Evolutionary conservation across 495 filamentous ascomycete genomes (phyloP).

Genomic region (Cetradonia linearis): DNA sequence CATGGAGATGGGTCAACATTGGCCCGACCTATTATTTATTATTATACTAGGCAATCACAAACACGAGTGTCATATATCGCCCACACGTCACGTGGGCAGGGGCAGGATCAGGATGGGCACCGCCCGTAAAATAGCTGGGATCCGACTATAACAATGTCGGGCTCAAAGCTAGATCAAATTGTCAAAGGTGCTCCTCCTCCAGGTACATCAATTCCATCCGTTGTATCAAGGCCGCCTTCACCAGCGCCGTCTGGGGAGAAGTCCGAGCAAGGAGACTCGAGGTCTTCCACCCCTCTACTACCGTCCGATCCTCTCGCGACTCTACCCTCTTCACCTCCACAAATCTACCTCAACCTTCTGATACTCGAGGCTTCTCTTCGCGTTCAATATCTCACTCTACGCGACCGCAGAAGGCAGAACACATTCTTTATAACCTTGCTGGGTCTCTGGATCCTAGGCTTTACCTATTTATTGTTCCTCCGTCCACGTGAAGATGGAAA

Average conservation of each 20-base stretch:
- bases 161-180: slow-evolving; percentile 66
- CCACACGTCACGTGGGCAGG: neutral
- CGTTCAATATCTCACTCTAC: slow-evolving; percentile 81
- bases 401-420: slow-evolving; percentile 80
- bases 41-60: neutral
- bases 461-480: slow-evolving; percentile 78
- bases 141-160: slow-evolving; percentile 34
- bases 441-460: slow-evolving; percentile 66
- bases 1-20: neutral
- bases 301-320: slow-evolving; percentile 64
- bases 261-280: slow-evolving; percentile 23
- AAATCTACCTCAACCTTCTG: slow-evolving; percentile 96
- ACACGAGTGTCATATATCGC: neutral
- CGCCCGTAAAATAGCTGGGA: neutral
- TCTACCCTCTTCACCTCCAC: slow-evolving; percentile 83
- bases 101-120: too few species aligned
- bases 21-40: neutral
- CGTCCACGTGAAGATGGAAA: slow-evolving; percentile 82
- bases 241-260: slow-evolving; percentile 33
- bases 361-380: slow-evolving; percentile 93
- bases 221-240: slow-evolving; percentile 26
- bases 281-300: slow-evolving; percentile 34
- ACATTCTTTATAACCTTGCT: slow-evolving; percentile 87
- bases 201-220: slow-evolving; percentile 29
- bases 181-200: slow-evolving; percentile 70